Evolutionary conservation across 371 early-diverging fungal species (phyloP), one percentile per base, ranked within the genome.

Genomic region (Rhizomucor miehei): DNA sequence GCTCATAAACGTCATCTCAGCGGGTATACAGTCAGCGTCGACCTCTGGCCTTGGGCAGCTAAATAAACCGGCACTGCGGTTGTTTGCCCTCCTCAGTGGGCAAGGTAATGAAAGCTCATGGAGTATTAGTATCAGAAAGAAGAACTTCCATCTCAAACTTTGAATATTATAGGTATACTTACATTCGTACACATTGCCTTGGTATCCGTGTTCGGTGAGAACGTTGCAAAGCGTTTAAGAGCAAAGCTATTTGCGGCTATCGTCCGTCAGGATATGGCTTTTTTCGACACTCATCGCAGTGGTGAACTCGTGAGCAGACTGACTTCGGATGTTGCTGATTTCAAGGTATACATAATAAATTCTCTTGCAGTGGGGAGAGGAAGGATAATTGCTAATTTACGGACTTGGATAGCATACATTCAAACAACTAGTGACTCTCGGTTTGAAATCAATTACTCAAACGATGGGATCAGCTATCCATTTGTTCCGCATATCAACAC

Each of bases 111-210:
- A 19, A n/a, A n/a, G n/a, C n/a, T n/a, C n/a, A 49, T n/a, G n/a
- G n/a, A n/a, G n/a, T n/a, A n/a, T n/a, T n/a, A n/a, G n/a, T n/a
- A n/a, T n/a, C n/a, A n/a, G n/a, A n/a, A n/a, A n/a, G n/a, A n/a
- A n/a, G n/a, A n/a, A n/a, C n/a, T n/a, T n/a, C n/a, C n/a, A n/a
- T n/a, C n/a, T n/a, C n/a, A n/a, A n/a, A n/a, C n/a, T n/a, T n/a
- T n/a, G n/a, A n/a, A n/a, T n/a, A n/a, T n/a, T n/a, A n/a, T 29
- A 67, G 67, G 63, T 1, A 51, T 86, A 9, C 68, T 91, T 57
- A 90, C 92, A 8, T 85, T 82, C 63, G 71, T 79, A 4, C 88
- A 91, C 63, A 88, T 91, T 24, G 59, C 86, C 13, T 73, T 91
- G 44, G 90, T 91, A 14, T 70, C 89, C 3, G 57, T 73, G 4